Evolutionary conservation across 2,329 filamentous ascomycete genomes (phyloP).

Genomic region (Colletotrichum melonis): DNA sequence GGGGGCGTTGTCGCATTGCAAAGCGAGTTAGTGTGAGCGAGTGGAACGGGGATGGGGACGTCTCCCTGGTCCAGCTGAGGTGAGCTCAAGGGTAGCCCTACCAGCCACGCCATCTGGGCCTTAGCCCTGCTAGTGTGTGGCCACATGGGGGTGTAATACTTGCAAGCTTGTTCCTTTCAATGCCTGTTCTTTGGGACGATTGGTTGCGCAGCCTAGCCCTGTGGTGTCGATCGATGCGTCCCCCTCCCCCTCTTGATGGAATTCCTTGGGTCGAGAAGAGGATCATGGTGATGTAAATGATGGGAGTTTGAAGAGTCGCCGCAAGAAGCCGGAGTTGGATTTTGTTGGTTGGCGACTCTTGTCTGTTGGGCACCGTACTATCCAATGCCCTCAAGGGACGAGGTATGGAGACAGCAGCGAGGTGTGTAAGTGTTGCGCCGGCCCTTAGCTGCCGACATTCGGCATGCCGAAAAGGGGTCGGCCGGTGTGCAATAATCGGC

Average conservation of each 20-base stretch:
- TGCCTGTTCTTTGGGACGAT: slow-evolving; percentile 39
- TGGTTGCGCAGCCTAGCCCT: slow-evolving; percentile 40
- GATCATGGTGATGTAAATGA: slow-evolving; percentile 4
- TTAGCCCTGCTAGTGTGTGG: slow-evolving; percentile 38
- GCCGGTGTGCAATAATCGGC: neutral
- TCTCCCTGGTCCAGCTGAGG: slow-evolving; percentile 46
- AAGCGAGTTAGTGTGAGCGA: slow-evolving; percentile 46
- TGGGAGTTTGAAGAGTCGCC: neutral
- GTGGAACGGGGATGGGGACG: slow-evolving; percentile 40
- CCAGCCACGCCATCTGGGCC: slow-evolving; percentile 41
- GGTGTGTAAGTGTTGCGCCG: slow-evolving; percentile 2
- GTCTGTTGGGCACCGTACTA: neutral
- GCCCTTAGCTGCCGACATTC: slow-evolving; percentile 3
- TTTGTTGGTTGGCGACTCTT: neutral
- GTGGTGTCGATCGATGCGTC: slow-evolving; percentile 34
- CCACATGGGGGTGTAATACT: slow-evolving; percentile 13
- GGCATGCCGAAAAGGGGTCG: slow-evolving; percentile 17
- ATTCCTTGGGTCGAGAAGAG: neutral
- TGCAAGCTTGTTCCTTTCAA: slow-evolving; percentile 44
- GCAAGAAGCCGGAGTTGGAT: neutral
- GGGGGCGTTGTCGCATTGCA: slow-evolving; percentile 37
- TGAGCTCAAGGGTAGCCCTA: slow-evolving; percentile 43
- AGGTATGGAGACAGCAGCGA: neutral
- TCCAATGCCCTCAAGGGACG: neutral
- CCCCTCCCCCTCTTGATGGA: slow-evolving; percentile 3